These are phyloP conservation scores for Trichosporon coremiiforme DNA, from an alignment of 1,284 basidiomycete genomes.

Conservation along the genomic window DNA sequence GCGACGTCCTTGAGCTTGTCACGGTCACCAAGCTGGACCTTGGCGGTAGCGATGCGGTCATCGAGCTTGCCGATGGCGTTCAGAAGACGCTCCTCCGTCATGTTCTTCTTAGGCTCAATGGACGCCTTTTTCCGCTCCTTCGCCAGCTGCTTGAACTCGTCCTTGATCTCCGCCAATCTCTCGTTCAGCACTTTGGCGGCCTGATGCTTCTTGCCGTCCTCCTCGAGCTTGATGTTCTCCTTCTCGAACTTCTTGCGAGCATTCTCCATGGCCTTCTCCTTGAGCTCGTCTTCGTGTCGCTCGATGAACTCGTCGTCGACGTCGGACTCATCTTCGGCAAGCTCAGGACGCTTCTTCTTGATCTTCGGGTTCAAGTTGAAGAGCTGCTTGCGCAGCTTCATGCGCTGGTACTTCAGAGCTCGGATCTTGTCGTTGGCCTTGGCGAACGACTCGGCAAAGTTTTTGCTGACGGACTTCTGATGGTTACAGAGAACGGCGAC, in stretches of 20 bases:
- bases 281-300: constrained; percentile 75
- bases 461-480: constrained; percentile 89
- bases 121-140: constrained; percentile 80
- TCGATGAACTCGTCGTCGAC: constrained; percentile 88
- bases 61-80: constrained; percentile 60
- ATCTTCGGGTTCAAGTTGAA: constrained; percentile 73
- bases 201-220: constrained; percentile 67
- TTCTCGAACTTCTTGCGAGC: constrained; percentile 83
- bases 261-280: constrained; percentile 81
- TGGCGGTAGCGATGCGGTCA: constrained; percentile 78
- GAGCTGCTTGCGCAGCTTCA: constrained; percentile 81
- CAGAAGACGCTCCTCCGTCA: constrained; percentile 69
- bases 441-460: constrained; percentile 85
- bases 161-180: constrained; percentile 72
- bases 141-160: constrained; percentile 68
- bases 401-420: constrained; percentile 86
- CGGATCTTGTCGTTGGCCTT: constrained; percentile 80
- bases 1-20: constrained; percentile 94
- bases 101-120: constrained; percentile 64
- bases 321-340: constrained; percentile 82
- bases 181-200: constrained; percentile 71
- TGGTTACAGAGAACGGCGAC: constrained; percentile 98
- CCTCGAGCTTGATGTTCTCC: constrained; percentile 81
- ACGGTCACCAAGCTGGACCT: constrained; percentile 80
- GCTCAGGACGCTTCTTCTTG: constrained; percentile 75